Percentiles rank a stretch among this genome's conserved stretches.
These are phyloP conservation scores for Pyrenophora graminea DNA, from an alignment of 2,329 filamentous ascomycete genomes.

Conservation along the genomic window DNA sequence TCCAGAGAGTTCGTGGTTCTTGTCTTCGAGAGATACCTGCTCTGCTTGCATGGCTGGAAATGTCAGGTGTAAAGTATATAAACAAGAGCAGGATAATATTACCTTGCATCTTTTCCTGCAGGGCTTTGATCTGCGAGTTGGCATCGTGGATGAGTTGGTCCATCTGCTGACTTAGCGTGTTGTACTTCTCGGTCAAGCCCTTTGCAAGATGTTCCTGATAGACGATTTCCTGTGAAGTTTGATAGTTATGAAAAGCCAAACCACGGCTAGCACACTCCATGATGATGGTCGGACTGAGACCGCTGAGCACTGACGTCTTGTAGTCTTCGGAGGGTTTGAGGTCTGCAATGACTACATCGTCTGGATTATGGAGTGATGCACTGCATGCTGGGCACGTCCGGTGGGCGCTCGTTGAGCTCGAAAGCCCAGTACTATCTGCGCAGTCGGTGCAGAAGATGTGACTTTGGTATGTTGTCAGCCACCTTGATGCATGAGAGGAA, in stretches of 20 bases:
- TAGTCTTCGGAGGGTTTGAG: conserved; percentile 85
- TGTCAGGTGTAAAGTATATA: not conserved
- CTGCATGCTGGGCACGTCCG: conserved; percentile 77
- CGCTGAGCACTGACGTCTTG: conserved; percentile 83
- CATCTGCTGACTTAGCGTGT: conserved; percentile 65
- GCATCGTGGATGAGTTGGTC: conserved; percentile 76
- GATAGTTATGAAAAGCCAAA: conserved; percentile 84
- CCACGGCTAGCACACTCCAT: conserved; percentile 85
- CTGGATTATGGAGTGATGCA: conserved; percentile 67
- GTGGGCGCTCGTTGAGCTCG: conserved; percentile 56
- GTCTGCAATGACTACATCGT: conserved; percentile 73
- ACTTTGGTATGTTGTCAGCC: conserved; percentile 50
- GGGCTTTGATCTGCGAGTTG: conserved; percentile 69
- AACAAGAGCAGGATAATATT: conserved; percentile 20
- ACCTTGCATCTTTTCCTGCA: conserved; percentile 70
- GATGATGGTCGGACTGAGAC: conserved; percentile 76
- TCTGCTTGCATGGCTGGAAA: conserved; percentile 62
- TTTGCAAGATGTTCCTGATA: conserved; percentile 79
- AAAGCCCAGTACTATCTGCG: conserved; percentile 67
- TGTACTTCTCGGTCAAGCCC: conserved; percentile 73
- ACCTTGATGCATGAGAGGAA: conserved; percentile 11
- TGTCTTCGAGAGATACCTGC: conserved; percentile 66
- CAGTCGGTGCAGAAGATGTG: conserved; percentile 86
- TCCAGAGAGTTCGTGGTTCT: conserved; percentile 71
- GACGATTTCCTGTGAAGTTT: conserved; percentile 79